Evolutionary conservation across 306 rosid species (phyloP).

Genomic region (Vigna unguiculata): DNA sequence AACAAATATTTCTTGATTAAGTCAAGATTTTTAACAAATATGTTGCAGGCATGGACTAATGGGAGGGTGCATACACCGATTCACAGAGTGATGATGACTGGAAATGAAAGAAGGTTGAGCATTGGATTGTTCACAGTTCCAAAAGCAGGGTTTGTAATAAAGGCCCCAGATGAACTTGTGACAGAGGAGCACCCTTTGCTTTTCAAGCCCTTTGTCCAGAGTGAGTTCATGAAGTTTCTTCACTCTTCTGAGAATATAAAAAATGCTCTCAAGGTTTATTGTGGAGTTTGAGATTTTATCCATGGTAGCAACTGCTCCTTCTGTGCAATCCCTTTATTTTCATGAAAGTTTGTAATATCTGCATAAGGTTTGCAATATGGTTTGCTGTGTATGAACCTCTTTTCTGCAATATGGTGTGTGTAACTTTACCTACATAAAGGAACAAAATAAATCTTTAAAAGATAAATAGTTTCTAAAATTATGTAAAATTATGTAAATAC

Average conservation of each 20-base stretch:
- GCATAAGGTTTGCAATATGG: neutral
- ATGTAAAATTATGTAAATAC: no score
- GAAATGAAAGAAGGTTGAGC: constrained; percentile 62
- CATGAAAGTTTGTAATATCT: neutral
- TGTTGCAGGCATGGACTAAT: constrained; percentile 71
- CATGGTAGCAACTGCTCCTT: neutral
- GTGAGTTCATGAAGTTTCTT: constrained; percentile 55
- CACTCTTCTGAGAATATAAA: constrained; percentile 44
- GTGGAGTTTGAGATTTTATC: constrained; percentile 47
- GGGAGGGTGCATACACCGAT: constrained; percentile 59
- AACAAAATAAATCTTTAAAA: no score
- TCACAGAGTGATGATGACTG: constrained; percentile 66
- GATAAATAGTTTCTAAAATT: no score
- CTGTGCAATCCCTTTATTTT: neutral
- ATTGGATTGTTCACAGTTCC: constrained; percentile 61
- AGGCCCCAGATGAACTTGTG: constrained; percentile 67
- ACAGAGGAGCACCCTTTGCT: constrained; percentile 68
- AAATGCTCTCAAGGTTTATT: constrained; percentile 53
- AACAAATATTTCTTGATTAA: neutral
- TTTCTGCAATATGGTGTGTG: no score
- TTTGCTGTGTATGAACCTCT: no score
- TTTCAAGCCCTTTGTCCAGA: constrained; percentile 63
- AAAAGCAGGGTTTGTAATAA: constrained; percentile 51
- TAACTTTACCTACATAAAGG: no score
- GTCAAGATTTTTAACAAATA: neutral